These are phyloP conservation scores for Neocatenulostroma microsporum DNA, from an alignment of 2,329 filamentous ascomycete genomes.

Conservation along the genomic window DNA sequence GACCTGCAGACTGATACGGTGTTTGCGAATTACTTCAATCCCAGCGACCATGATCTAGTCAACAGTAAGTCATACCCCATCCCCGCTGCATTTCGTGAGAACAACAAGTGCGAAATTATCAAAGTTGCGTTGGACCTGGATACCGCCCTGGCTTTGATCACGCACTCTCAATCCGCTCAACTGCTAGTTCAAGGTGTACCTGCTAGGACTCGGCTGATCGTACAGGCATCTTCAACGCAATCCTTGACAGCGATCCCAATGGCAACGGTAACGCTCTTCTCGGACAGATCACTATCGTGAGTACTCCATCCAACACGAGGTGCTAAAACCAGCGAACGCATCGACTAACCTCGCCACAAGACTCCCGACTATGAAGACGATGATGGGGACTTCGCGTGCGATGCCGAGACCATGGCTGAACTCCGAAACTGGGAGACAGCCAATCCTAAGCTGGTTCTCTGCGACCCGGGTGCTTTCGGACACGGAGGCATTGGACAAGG, in stretches of 20 bases:
- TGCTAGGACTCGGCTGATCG: too few species aligned
- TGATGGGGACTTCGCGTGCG: background rate
- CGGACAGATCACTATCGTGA: background rate
- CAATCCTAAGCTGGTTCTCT: conserved; percentile 2
- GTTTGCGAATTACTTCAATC: conserved; percentile 4
- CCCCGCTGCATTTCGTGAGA: too few species aligned
- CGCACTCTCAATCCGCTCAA: too few species aligned
- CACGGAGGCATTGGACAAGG: conserved; percentile 3
- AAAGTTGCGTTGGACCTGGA: too few species aligned
- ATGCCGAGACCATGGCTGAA: background rate
- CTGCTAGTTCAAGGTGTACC: too few species aligned
- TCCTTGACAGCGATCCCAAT: conserved; percentile 1
- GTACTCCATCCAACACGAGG: too few species aligned
- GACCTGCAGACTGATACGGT: too few species aligned
- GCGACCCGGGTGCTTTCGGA: conserved; percentile 2
- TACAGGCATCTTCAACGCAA: conserved; percentile 4
- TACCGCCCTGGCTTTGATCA: too few species aligned
- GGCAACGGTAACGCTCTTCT: conserved; percentile 2
- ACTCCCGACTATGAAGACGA: background rate
- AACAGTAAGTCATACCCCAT: too few species aligned
- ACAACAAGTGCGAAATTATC: too few species aligned
- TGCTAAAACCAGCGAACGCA: too few species aligned
- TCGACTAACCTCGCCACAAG: too few species aligned
- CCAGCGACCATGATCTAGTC: background rate
- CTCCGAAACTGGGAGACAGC: background rate